Evolutionary conservation across 2,329 filamentous ascomycete species (phyloP).

Genomic region (Trichoderma sp.): DNA sequence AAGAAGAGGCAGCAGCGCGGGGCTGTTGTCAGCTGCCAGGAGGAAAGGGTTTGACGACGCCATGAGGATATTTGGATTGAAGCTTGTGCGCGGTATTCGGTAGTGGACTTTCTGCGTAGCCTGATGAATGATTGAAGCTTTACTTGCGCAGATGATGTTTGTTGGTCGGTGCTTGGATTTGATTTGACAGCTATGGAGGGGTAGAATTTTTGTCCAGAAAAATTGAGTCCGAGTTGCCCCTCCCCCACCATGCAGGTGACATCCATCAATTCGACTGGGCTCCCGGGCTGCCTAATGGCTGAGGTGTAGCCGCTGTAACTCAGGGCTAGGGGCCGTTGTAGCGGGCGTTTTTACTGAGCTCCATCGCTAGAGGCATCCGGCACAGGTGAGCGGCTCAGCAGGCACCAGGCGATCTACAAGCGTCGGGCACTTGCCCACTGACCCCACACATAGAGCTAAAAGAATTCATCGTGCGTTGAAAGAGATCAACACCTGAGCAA

Average conservation of each 20-base stretch:
- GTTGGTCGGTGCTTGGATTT: not conserved
- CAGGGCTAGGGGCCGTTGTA: slow-evolving; percentile 1
- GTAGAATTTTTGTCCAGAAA: not conserved
- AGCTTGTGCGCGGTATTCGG: not conserved
- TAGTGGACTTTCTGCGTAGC: not conserved
- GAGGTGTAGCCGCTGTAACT: not conserved
- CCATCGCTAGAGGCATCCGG: not conserved
- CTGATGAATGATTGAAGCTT: not conserved
- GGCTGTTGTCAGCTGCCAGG: slow-evolving; percentile 78
- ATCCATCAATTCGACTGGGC: not conserved
- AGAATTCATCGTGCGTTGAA: not conserved
- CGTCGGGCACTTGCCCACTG: not conserved
- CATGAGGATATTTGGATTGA: slow-evolving; percentile 35
- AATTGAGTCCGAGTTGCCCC: slow-evolving; percentile 4
- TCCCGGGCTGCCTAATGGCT: not conserved
- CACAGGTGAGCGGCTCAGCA: not conserved
- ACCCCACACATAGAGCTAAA: slow-evolving; percentile 2
- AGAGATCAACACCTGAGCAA: not conserved
- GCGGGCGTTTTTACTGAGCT: not conserved
- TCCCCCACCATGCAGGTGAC: slow-evolving; percentile 7
- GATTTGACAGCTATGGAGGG: not conserved
- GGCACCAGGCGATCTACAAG: not conserved
- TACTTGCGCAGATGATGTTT: not conserved
- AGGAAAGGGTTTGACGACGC: slow-evolving; percentile 62
- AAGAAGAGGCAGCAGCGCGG: slow-evolving; percentile 71